Base-by-base conservation (phyloP, 2,329 filamentous ascomycete species). In the Xylariaceae sp. region DNA sequence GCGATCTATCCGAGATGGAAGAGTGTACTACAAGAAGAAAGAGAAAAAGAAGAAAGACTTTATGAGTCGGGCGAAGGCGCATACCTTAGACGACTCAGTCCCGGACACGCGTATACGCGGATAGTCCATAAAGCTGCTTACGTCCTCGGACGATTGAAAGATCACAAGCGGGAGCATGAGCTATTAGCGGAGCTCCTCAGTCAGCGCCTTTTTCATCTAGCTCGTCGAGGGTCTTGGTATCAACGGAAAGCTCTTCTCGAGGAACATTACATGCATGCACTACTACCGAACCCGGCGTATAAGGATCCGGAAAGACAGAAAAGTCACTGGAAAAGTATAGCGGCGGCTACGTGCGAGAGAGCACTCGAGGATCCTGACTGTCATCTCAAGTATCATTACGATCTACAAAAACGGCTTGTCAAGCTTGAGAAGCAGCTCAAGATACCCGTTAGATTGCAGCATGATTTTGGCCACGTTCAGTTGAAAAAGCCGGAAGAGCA, bases 171-270 rank as follows among this genome's bases (percentile, higher is more conserved):
- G 30, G 94, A 99, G 70, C 86, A 97, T 69, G 76, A 80, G 2
- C 76, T 96, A 0, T 76, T 96, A 1, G 80, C 75, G 0, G 89
- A 94, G 68, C 81, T 99, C 2, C 83, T 99, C 0, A 76, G 76
- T 2, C 94, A 99, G 71, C 83, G 83, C 3, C 80, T 97, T 0
- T 97, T 97, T 68, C 92, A 97, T 68, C 81, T 89, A 49, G 85
- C 92, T 1, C 84, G 92, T 34, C 84, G 94, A 48, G 94, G 94
- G 0, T 85, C 87, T 0, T 99, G 94, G 94, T 97, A 97, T 71
- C 92, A 97, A 70, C 89, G 94, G 17, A 96, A 95, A 74, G 94
- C 93, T 0, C 77, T 99, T 1, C 74, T 99, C 1, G 94, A 99
- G 76, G 94, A 99, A 72, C 92, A 95, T 71, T 97, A 99, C 73